Base-by-base conservation (phyloP, 2,329 filamentous ascomycete genomes). In the Pyrenophora tritici-repentis region DNA sequence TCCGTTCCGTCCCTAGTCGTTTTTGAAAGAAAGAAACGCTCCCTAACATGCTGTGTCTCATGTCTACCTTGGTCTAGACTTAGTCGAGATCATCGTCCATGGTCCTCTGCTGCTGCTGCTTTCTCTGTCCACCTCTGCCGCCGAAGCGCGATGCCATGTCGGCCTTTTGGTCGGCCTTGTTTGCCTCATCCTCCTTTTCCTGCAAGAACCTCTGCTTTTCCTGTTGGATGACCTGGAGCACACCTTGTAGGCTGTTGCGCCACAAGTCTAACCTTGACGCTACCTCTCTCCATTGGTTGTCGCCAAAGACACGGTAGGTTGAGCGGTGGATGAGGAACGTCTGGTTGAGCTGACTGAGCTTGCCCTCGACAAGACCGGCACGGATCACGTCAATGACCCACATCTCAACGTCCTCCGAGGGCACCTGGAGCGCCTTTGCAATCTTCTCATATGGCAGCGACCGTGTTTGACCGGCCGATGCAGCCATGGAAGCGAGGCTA, bases 351-450 rank as follows among this genome's bases (percentile, higher is more conserved):
- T 99, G 94, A 52, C 89, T 94, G 63, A 99, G 86, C 79, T 96
- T 96, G 73, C 94, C 94, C 80, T 99, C 94, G 44, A 99, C 90
- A 32, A 99, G 86, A 29, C 92, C 91, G 40, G 92, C 91, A 63
- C 94, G 90, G 77, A 99, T 97, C 63, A 95, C 92, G 74, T 99
- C 94, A 69, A 99, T 99, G 62, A 95, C 91, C 94, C 94, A 99
- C 83, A 93, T 89, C 82, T 99, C 94, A 35, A 97, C 91, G 58
- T 97, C 91, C 59, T 89, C 86, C 39, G 79, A 72, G 38, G 90
- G 86, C 48, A 99, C 86, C 76, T 94, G 88, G 39, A 99, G 85
- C 5, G 91, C 88, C 71, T 88, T 88, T 60, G 89, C 85, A 71
- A 99, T 97, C 69, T 84, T 84, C 61, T 83, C 81, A 78, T 99